Conservation (phyloP, 176 grass and related monocot genomes). For the Oryza nivara region DNA sequence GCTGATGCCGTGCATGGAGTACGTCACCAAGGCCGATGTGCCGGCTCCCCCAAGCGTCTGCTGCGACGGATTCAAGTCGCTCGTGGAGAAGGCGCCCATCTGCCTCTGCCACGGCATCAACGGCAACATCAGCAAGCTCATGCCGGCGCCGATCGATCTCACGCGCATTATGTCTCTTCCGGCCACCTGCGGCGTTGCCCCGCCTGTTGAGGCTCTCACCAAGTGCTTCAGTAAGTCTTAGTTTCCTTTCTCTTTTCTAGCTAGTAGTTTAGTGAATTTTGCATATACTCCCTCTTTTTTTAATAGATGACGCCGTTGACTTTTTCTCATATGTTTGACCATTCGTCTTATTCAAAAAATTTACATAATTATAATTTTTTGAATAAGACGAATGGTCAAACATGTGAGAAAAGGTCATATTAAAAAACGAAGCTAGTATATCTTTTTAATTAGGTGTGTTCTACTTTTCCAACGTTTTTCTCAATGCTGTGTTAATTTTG, state of each 20-base stretch:
- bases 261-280: no score
- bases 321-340: no score
- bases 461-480: background rate
- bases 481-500: background rate
- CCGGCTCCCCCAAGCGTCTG: background rate
- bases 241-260: background rate
- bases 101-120: conserved; percentile 45
- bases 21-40: conserved; percentile 14
- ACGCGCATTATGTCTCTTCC: conserved; percentile 38
- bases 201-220: conserved; percentile 15
- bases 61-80: conserved; percentile 17
- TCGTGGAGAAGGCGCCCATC: conserved; percentile 14
- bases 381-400: no score
- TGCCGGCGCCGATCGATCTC: conserved; percentile 5
- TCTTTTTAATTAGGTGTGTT: background rate
- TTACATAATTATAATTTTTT: no score
- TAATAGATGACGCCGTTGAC: no score
- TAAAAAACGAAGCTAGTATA: no score
- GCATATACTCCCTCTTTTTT: no score
- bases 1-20: conserved; percentile 40
- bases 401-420: no score
- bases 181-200: background rate
- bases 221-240: conserved; percentile 8
- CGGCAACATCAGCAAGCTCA: conserved; percentile 31
- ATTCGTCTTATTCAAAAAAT: no score